Evolutionary conservation across 495 filamentous ascomycete genomes (phyloP).

Genomic region (Trichoderma virens): DNA sequence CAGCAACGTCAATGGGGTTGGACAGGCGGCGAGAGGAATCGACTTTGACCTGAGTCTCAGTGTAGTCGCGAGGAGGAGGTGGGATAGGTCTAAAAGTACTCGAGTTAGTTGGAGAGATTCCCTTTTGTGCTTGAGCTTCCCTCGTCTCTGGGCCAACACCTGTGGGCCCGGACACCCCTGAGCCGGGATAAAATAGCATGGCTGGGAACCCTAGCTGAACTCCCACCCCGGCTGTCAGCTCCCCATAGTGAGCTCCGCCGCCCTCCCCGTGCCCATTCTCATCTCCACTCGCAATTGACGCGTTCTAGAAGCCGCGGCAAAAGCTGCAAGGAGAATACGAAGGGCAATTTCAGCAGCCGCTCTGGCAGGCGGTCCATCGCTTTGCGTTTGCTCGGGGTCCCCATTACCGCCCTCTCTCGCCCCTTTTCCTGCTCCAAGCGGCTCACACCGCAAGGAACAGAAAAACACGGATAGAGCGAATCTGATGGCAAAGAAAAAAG

Average conservation of each 20-base stretch:
- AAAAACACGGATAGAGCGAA: too few species aligned
- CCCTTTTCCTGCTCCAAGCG: not conserved
- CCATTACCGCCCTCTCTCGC: not conserved
- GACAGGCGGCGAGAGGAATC: constrained; percentile 43
- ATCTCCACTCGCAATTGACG: not conserved
- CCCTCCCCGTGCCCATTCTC: not conserved
- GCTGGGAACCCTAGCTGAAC: constrained; percentile 14
- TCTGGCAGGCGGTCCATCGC: not conserved
- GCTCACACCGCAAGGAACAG: too few species aligned
- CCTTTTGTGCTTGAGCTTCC: constrained; percentile 10
- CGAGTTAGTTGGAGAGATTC: constrained; percentile 10
- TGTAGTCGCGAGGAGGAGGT: constrained; percentile 45
- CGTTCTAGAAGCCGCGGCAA: constrained; percentile 9
- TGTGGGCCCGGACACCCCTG: constrained; percentile 7
- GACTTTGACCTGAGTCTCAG: constrained; percentile 58
- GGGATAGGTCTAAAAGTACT: constrained; percentile 21
- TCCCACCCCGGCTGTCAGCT: constrained; percentile 8
- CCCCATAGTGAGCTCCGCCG: constrained; percentile 9
- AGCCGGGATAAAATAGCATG: constrained; percentile 1
- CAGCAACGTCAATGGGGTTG: constrained; percentile 67
- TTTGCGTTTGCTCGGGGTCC: too few species aligned
- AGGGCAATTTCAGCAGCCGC: constrained; percentile 8
- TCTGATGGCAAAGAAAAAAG: not conserved
- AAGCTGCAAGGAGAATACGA: constrained; percentile 9
- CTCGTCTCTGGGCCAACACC: constrained; percentile 25